A percentile compares a stretch with the other conserved stretches of the same genome.
Evolutionary conservation across 2,329 filamentous ascomycete species (phyloP).

Genomic region (Gliomastix tumulicola): DNA sequence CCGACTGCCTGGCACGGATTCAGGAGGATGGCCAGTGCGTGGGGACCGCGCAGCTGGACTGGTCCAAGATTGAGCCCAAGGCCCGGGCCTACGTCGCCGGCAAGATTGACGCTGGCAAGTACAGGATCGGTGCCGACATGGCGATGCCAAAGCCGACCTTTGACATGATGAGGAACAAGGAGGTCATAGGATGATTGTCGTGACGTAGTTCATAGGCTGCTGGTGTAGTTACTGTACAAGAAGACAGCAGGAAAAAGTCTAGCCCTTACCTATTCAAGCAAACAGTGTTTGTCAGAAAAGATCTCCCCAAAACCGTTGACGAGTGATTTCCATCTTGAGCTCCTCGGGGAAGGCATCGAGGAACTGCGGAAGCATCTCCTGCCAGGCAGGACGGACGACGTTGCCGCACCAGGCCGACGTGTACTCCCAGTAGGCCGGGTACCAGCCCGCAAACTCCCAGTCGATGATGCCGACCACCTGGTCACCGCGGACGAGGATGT

Average conservation of each 20-base stretch:
- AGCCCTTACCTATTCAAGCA: not conserved
- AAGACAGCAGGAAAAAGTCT: not conserved
- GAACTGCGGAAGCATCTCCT: conserved; percentile 13
- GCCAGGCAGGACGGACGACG: conserved; percentile 12
- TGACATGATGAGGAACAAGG: conserved; percentile 15
- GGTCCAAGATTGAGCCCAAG: conserved; percentile 22
- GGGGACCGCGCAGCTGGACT: conserved; percentile 26
- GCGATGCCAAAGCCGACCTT: conserved; percentile 18
- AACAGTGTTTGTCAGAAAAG: conserved; percentile 5
- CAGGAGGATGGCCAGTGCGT: conserved; percentile 18
- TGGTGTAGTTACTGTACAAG: not conserved
- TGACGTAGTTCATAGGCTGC: conserved; percentile 9
- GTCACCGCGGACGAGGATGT: conserved; percentile 32
- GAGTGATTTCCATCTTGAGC: conserved; percentile 8
- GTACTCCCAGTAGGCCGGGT: conserved; percentile 26
- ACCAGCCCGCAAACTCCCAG: conserved; percentile 25
- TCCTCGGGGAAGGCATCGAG: conserved; percentile 7
- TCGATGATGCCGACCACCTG: conserved; percentile 34
- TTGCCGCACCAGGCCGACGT: conserved; percentile 13
- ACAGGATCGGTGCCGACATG: conserved; percentile 5
- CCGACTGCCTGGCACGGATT: conserved; percentile 21
- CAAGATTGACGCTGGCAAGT: conserved; percentile 19
- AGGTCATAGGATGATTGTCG: conserved; percentile 4
- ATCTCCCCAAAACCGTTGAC: conserved; percentile 8
- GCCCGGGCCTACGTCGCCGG: conserved; percentile 23